Percentiles rank a stretch among this genome's conserved stretches.
Conservation (phyloP, 2,329 filamentous ascomycete genomes). For the Hymenotorrendiella dingleyae region DNA sequence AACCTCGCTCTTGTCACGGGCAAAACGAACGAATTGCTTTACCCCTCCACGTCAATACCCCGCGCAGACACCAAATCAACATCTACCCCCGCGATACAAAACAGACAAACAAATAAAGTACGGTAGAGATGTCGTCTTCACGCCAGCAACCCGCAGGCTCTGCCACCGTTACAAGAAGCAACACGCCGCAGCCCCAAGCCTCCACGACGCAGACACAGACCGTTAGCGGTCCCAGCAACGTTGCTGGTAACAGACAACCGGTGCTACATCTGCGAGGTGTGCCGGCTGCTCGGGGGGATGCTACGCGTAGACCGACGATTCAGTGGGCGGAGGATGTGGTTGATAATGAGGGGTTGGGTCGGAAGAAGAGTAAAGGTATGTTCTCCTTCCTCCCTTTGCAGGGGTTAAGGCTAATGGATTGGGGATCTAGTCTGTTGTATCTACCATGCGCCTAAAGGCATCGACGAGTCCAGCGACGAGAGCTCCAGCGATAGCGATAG, state of each 20-base stretch:
- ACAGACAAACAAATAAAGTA: too few species aligned
- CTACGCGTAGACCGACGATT: slow-evolving; percentile 57
- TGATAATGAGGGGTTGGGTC: slow-evolving; percentile 90
- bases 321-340: slow-evolving; percentile 91
- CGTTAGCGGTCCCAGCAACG: not conserved
- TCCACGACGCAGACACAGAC: not conserved
- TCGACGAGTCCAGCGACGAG: slow-evolving; percentile 76
- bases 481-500: slow-evolving; percentile 52
- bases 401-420: not conserved
- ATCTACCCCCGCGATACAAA: too few species aligned
- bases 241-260: slow-evolving; percentile 1
- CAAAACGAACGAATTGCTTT: too few species aligned
- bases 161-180: not conserved
- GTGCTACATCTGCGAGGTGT: slow-evolving; percentile 28
- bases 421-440: slow-evolving; percentile 77
- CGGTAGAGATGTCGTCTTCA: not conserved
- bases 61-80: not conserved
- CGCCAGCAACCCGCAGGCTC: not conserved
- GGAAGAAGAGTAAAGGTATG: slow-evolving; percentile 88
- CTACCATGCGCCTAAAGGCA: slow-evolving; percentile 78
- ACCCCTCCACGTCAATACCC: not conserved
- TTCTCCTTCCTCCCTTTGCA: slow-evolving; percentile 3
- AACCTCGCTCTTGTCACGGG: too few species aligned
- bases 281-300: slow-evolving; percentile 27
- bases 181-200: not conserved